Evolutionary conservation across 108 stramenopile genomes (phyloP), one percentile per base, ranked within the genome.

Genomic region (Pelagomonas calceolata): DNA sequence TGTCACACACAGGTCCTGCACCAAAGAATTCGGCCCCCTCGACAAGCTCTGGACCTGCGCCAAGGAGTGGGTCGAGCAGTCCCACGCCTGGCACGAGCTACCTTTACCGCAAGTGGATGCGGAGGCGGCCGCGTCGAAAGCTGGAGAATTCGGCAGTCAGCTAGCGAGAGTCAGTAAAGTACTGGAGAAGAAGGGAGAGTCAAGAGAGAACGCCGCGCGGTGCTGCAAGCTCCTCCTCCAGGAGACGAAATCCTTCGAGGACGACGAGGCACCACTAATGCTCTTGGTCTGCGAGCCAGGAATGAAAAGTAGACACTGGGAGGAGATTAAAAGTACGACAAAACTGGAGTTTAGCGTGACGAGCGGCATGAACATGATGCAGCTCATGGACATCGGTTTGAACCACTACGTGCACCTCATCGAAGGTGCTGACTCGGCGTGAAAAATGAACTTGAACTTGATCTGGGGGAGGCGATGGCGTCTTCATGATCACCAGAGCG

Each of bases 261-360:
- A 73, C 35, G 78, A 81, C 29, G 45, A 85, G 68, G 64, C 81
- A 18, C 85, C 85, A 4, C 76, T 88, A 33, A 79, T 88, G 83
- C 65, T 76, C 17, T 75, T 88, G 31, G 73, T 88, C 43, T 85
- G 84, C 60, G 85, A 86, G 36, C 87, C 87, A 17, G 87, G 87
- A n/a, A 76, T 88, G 44, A 74, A 67, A 34, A 36, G 79, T 34
- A 73, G 87, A 21, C 87, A 88, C 83, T 88, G 87, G 87, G 71
- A 80, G 46, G 71, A 83, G 60, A 88, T 88, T 0, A 80, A 79
- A 7, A 45, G 65, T 5, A 73, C 66, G 32, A 84, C 84, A 14
- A 36, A 69, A 12, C 64, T 85, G 18, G 32, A 63, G 1, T 7
- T 88, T n/a, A 75, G 78, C 35, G 78, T 76, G 32, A 44, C 70